phyloP scores from a whole-genome alignment of 129 eudicot genomes.

The Pseudognaphalium luteoalbum region DNA sequence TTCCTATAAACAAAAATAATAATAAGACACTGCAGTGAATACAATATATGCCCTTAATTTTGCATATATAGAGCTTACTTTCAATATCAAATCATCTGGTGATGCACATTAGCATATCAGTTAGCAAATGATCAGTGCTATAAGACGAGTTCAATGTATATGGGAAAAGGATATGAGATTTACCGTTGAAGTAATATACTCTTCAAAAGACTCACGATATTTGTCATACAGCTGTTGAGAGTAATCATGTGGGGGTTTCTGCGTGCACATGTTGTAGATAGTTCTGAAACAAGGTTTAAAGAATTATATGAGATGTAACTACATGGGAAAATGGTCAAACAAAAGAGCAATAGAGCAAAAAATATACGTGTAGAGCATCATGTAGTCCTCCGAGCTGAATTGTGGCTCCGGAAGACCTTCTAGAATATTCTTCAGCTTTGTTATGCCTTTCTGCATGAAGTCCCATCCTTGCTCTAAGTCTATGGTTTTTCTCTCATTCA shows the following conservation, averaged over 20 bases:
- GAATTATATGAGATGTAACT: neutral
- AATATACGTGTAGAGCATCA: conserved; percentile 94
- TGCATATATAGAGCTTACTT: neutral
- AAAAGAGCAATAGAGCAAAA: neutral
- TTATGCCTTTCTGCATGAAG: conserved; percentile 85
- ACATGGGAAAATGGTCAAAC: neutral
- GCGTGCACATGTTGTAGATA: conserved; percentile 91
- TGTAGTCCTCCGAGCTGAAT: conserved; percentile 93
- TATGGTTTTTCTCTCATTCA: conserved; percentile 74
- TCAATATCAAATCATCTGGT: neutral
- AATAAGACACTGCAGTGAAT: neutral
- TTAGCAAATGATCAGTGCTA: neutral
- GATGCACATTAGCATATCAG: neutral
- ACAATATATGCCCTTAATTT: neutral
- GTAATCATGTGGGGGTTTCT: conserved; percentile 92
- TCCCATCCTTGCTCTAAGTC: conserved; percentile 97
- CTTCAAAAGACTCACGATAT: conserved; percentile 78
- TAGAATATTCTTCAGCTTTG: conserved; percentile 76
- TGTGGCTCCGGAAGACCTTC: conserved; percentile 96
- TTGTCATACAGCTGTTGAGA: conserved; percentile 87
- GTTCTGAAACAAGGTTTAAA: conserved; percentile 53
- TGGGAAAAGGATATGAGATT: conserved; percentile 14
- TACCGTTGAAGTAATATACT: conserved; percentile 77
- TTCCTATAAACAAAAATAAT: neutral
- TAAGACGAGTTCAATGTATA: neutral